These are phyloP conservation scores for Globisporangium acanthophoron DNA, from an alignment of 352 stramenopile genomes.

Conservation along the genomic window DNA sequence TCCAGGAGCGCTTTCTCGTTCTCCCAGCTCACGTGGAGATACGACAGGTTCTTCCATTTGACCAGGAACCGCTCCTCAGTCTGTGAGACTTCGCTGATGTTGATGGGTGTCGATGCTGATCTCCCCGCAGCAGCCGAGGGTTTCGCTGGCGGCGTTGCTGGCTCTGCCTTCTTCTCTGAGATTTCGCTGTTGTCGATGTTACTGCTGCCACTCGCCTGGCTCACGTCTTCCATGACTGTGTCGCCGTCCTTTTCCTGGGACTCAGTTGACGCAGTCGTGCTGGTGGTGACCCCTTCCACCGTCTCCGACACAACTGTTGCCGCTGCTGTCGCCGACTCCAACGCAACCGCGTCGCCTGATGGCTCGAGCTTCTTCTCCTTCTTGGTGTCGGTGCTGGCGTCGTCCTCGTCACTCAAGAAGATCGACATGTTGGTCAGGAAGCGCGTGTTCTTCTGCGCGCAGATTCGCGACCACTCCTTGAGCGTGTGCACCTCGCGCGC, in stretches of 20 bases:
- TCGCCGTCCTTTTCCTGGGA: conserved; percentile 5
- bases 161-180: conserved; percentile 1
- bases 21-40: conserved; percentile 90
- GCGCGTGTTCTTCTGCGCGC: conserved; percentile 62
- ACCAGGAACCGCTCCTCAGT: conserved; percentile 76
- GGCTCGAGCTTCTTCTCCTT: neutral
- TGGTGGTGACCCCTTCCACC: neutral
- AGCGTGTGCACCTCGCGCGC: conserved; percentile 70
- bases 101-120: conserved; percentile 4
- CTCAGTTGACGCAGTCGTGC: neutral
- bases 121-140: neutral
- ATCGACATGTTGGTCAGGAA: conserved; percentile 81
- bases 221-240: conserved; percentile 4
- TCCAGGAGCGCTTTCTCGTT: conserved; percentile 77
- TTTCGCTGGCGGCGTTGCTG: conserved; percentile 1
- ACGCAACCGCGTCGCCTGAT: neutral
- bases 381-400: conserved; percentile 14
- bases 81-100: conserved; percentile 13
- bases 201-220: neutral
- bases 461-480: conserved; percentile 78
- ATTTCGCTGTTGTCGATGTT: neutral
- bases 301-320: neutral
- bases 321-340: neutral
- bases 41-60: conserved; percentile 89
- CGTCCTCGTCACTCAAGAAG: conserved; percentile 61